Percentiles rank a stretch among this genome's conserved stretches.
Conservation (phyloP, 306 rosid genomes). For the Herpetospermum pedunculosum region DNA sequence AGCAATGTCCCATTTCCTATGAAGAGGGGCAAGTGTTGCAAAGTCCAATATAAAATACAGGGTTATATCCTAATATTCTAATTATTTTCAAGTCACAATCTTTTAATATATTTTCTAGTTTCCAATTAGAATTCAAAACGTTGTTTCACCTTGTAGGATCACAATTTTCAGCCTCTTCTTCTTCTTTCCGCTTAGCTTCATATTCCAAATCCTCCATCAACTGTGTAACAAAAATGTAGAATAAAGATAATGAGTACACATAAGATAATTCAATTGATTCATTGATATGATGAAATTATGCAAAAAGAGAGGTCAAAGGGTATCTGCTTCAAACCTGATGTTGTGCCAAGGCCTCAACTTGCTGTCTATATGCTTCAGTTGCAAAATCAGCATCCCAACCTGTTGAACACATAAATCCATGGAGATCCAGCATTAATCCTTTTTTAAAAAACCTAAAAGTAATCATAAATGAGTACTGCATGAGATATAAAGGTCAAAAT, state of each 20-base stretch:
- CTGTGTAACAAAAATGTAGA: constrained; percentile 19
- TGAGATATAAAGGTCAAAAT: not conserved
- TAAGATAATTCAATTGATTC: not conserved
- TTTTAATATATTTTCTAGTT: not conserved
- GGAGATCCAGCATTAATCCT: constrained; percentile 2
- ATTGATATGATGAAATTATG: not conserved
- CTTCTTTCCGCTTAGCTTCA: constrained; percentile 80
- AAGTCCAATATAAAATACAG: not conserved
- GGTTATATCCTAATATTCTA: not conserved
- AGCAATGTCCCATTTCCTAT: not conserved
- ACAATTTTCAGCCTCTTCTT: constrained; percentile 50
- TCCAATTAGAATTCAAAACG: constrained; percentile 10
- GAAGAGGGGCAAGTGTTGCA: not conserved
- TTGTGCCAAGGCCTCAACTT: constrained; percentile 92
- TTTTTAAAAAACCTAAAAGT: not conserved
- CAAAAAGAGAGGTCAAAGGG: not conserved
- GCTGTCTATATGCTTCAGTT: constrained; percentile 92
- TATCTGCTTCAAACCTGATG: constrained; percentile 48
- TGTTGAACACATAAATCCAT: constrained; percentile 16
- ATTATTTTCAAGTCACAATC: not conserved
- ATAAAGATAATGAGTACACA: not conserved
- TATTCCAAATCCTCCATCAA: constrained; percentile 88
- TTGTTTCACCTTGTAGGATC: constrained; percentile 50
- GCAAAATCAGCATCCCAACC: constrained; percentile 99
- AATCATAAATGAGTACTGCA: not conserved